A percentile compares a stretch with the other conserved stretches of the same genome.
phyloP scores from a whole-genome alignment of 352 stramenopile species.

The Globisporangium irregulare region DNA sequence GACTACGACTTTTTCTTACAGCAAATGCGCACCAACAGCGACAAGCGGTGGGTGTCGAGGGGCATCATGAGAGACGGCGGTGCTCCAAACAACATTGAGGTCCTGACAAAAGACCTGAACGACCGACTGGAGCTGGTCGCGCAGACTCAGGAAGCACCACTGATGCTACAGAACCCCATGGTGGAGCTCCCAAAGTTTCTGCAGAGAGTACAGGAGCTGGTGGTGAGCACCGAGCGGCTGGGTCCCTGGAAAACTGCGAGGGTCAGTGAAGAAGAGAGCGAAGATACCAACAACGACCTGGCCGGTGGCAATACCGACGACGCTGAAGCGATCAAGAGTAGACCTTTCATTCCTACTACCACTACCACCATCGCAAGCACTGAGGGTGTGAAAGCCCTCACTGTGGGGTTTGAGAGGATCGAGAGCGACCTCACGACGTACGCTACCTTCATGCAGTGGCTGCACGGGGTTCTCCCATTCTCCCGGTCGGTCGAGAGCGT shows the following conservation, averaged over 20 bases:
- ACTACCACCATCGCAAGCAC: background rate
- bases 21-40: slow-evolving; percentile 25
- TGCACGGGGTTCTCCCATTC: slow-evolving; percentile 31
- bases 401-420: slow-evolving; percentile 27
- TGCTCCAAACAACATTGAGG: slow-evolving; percentile 25
- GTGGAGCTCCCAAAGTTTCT: slow-evolving; percentile 37
- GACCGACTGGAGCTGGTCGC: slow-evolving; percentile 33
- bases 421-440: slow-evolving; percentile 28
- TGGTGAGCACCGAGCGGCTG: slow-evolving; percentile 21
- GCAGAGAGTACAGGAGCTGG: background rate
- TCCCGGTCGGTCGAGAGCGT: slow-evolving; percentile 25
- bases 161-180: slow-evolving; percentile 30
- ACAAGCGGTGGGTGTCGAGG: slow-evolving; percentile 12
- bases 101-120: slow-evolving; percentile 32
- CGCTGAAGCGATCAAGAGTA: too few species aligned
- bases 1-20: slow-evolving; percentile 59
- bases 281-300: background rate
- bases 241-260: slow-evolving; percentile 12
- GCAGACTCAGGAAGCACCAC: slow-evolving; percentile 17
- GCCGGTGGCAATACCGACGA: background rate
- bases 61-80: background rate
- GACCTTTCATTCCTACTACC: background rate
- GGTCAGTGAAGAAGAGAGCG: background rate
- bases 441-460: slow-evolving; percentile 21
- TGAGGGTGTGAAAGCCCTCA: slow-evolving; percentile 13